Evolutionary conservation across 768 basidiomycete species (phyloP).

Genomic region (Coprinopsis cinerea): DNA sequence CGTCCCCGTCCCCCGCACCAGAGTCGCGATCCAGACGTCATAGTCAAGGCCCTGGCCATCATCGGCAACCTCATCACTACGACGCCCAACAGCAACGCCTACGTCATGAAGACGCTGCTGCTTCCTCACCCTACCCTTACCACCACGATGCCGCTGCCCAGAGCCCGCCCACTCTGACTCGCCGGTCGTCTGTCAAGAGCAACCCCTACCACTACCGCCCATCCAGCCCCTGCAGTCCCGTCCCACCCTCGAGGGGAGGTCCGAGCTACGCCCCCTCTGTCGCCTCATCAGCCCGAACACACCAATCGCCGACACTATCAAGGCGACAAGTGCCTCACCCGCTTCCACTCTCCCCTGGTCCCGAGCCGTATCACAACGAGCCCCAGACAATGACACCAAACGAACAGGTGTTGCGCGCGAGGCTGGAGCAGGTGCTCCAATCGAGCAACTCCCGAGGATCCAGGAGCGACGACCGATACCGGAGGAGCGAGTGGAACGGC

Average conservation of each 20-base stretch:
- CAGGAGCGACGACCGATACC: background rate
- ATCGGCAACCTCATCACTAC: constrained; percentile 1
- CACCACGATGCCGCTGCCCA: background rate
- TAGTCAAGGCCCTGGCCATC: constrained; percentile 1
- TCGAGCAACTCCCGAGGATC: constrained; percentile 1
- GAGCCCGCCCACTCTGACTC: background rate
- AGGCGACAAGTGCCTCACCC: constrained; percentile 6
- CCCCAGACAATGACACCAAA: constrained; percentile 9
- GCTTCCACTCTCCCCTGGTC: constrained; percentile 8
- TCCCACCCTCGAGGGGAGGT: background rate
- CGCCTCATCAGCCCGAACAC: background rate
- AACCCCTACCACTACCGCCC: background rate
- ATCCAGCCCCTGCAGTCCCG: background rate
- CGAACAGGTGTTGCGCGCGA: constrained; percentile 15
- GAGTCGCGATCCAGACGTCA: background rate
- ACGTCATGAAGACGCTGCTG: background rate
- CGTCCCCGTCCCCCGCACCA: constrained; percentile 7
- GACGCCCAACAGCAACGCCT: background rate
- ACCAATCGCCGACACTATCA: background rate
- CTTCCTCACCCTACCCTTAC: background rate
- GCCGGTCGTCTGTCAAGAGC: constrained; percentile 8
- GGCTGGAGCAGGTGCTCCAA: constrained; percentile 14
- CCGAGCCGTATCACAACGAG: constrained; percentile 7
- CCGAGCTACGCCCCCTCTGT: background rate
- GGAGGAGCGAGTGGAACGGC: background rate